Conservation (phyloP, 352 stramenopile genomes). For the Phytophthora crassamura region DNA sequence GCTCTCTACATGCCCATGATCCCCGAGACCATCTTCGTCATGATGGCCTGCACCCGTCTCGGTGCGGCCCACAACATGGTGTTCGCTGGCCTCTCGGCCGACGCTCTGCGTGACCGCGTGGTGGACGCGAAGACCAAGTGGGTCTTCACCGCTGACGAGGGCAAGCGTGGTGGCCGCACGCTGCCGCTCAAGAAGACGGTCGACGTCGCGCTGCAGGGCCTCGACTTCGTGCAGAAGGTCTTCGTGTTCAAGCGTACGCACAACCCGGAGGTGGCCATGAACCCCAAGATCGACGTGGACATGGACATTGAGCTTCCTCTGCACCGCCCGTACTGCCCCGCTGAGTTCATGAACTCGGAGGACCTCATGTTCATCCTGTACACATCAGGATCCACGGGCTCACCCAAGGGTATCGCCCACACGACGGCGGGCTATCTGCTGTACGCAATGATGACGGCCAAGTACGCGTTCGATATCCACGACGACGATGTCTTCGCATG, state of each 20-base stretch:
- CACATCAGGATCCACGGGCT: constrained; percentile 96
- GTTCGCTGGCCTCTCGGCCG: constrained; percentile 95
- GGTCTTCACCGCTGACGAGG: constrained; percentile 94
- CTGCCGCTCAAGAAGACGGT: constrained; percentile 96
- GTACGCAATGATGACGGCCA: constrained; percentile 93
- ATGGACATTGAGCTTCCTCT: constrained; percentile 92
- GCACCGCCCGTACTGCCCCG: constrained; percentile 94
- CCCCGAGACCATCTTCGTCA: constrained; percentile 95
- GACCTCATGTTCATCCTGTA: constrained; percentile 98
- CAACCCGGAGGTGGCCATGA: constrained; percentile 74
- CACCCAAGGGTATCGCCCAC: constrained; percentile 95
- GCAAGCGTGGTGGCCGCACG: constrained; percentile 91
- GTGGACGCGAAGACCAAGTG: constrained; percentile 86
- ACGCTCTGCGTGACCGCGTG: constrained; percentile 95
- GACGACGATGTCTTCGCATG: constrained; percentile 94
- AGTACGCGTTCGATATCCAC: constrained; percentile 94
- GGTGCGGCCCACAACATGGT: constrained; percentile 97
- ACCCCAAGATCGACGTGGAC: constrained; percentile 89
- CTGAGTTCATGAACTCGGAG: constrained; percentile 96
- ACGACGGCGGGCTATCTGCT: constrained; percentile 96
- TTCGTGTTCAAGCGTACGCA: constrained; percentile 94
- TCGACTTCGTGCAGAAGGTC: constrained; percentile 92
- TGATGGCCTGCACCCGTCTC: constrained; percentile 98
- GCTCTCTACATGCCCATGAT: constrained; percentile 99
- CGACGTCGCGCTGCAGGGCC: constrained; percentile 89